A percentile compares a stretch with the other conserved stretches of the same genome.
Conservation (phyloP, 2,329 filamentous ascomycete genomes). For the Botrytis medusae region DNA sequence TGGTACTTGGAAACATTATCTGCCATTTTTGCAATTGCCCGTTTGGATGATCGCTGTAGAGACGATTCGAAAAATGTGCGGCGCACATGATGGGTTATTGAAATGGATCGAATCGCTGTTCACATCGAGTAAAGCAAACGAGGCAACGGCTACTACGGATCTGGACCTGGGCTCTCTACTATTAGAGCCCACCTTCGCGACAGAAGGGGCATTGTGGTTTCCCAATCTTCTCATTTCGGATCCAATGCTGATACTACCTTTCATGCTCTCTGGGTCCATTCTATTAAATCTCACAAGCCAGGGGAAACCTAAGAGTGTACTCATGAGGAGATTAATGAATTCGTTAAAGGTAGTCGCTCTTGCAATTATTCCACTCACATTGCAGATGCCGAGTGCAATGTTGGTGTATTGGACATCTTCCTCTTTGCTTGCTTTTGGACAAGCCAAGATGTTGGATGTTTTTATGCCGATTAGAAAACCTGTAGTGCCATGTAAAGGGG, state of each 20-base stretch:
- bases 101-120: constrained; percentile 38
- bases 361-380: constrained; percentile 42
- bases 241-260: constrained; percentile 50
- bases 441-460: constrained; percentile 43
- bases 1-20: constrained; percentile 38
- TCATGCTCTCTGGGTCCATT: constrained; percentile 49
- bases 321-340: constrained; percentile 34
- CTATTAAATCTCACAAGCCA: constrained; percentile 46
- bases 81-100: constrained; percentile 44
- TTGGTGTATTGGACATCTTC: constrained; percentile 53
- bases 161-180: not conserved
- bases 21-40: constrained; percentile 45
- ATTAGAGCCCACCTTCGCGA: constrained; percentile 44
- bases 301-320: constrained; percentile 24
- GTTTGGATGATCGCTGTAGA: constrained; percentile 50
- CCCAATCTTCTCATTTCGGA: constrained; percentile 55
- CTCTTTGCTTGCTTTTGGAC: constrained; percentile 44
- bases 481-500: constrained; percentile 37
- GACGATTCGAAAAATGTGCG: constrained; percentile 48
- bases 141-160: not conserved
- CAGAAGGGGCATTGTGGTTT: constrained; percentile 62
- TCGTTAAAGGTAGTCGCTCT: constrained; percentile 43
- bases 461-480: constrained; percentile 42
- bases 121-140: constrained; percentile 4
- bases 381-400: constrained; percentile 46